phyloP scores from a whole-genome alignment of 805 yeast species.

The Cyberlindnera veronae region DNA sequence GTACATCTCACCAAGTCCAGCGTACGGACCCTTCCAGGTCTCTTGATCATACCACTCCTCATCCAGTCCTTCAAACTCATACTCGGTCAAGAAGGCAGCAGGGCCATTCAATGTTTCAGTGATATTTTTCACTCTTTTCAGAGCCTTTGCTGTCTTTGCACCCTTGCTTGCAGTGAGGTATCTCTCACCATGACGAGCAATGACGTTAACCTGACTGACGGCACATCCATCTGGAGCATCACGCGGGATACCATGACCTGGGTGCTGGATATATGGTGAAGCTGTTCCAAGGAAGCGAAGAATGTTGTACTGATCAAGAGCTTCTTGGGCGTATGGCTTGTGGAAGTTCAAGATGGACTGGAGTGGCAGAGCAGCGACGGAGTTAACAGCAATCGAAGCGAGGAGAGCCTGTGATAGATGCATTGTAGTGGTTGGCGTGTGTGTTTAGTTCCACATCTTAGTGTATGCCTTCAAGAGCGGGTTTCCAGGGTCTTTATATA shows the following conservation, averaged over 20 bases:
- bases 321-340: conserved; percentile 29
- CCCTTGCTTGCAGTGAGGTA: conserved; percentile 36
- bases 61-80: conserved; percentile 41
- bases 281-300: conserved; percentile 47
- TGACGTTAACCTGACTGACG: conserved; percentile 51
- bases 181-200: conserved; percentile 59
- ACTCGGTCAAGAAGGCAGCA: conserved; percentile 32
- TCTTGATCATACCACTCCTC: conserved; percentile 46
- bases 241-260: conserved; percentile 50
- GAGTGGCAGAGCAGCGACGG: conserved; percentile 8
- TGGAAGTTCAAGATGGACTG: conserved; percentile 8
- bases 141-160: conserved; percentile 11
- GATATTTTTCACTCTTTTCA: conserved; percentile 37
- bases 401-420: not conserved
- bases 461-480: too few relatives aligned
- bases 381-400: not conserved
- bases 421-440: too few relatives aligned
- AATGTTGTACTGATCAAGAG: conserved; percentile 43
- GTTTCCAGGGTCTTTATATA: too few relatives aligned
- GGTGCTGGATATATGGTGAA: conserved; percentile 49
- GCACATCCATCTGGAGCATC: conserved; percentile 49
- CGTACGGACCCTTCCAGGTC: conserved; percentile 46
- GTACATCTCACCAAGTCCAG: conserved; percentile 49
- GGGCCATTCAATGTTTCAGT: conserved; percentile 16
- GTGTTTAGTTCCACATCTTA: too few relatives aligned